Evolutionary conservation across 2,329 filamentous ascomycete genomes (phyloP).

Genomic region (Colletotrichum sp.): DNA sequence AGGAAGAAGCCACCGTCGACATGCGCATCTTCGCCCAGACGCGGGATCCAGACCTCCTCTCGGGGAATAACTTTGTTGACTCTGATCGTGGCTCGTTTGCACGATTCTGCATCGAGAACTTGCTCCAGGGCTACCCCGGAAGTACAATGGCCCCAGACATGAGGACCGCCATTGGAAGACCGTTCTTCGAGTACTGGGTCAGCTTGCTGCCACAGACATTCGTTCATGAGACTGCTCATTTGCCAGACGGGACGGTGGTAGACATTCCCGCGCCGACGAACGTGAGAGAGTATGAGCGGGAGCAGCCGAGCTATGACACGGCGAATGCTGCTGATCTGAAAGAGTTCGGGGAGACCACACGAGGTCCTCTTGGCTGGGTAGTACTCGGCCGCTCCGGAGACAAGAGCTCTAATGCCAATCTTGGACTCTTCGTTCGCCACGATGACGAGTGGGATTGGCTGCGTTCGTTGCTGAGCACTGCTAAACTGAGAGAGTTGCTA

Average conservation of each 20-base stretch:
- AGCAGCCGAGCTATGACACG: neutral
- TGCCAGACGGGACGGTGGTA: slow-evolving; percentile 24
- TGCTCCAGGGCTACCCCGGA: slow-evolving; percentile 45
- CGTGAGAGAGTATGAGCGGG: neutral
- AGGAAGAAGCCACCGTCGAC: slow-evolving; percentile 49
- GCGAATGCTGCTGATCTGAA: neutral
- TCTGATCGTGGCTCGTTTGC: slow-evolving; percentile 33
- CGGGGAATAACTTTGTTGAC: slow-evolving; percentile 28
- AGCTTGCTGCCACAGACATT: slow-evolving; percentile 27
- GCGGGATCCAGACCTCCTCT: slow-evolving; percentile 25
- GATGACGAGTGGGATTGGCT: slow-evolving; percentile 46
- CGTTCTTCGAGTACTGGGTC: slow-evolving; percentile 40
- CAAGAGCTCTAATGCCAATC: slow-evolving; percentile 41
- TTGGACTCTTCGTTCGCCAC: slow-evolving; percentile 43
- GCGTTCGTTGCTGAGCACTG: slow-evolving; percentile 37
- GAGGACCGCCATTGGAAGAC: slow-evolving; percentile 38
- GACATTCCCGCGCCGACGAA: neutral
- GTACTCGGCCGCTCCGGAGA: slow-evolving; percentile 33
- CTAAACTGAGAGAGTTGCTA: slow-evolving; percentile 35
- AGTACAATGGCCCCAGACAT: slow-evolving; percentile 38
- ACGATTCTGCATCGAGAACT: slow-evolving; percentile 38
- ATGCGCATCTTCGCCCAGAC: slow-evolving; percentile 49
- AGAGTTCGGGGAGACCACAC: neutral
- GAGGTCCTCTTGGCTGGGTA: slow-evolving; percentile 10
- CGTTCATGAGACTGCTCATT: slow-evolving; percentile 24